Evolutionary conservation across 306 rosid genomes (phyloP).

Genomic region (Hippophae gyantsensis): DNA sequence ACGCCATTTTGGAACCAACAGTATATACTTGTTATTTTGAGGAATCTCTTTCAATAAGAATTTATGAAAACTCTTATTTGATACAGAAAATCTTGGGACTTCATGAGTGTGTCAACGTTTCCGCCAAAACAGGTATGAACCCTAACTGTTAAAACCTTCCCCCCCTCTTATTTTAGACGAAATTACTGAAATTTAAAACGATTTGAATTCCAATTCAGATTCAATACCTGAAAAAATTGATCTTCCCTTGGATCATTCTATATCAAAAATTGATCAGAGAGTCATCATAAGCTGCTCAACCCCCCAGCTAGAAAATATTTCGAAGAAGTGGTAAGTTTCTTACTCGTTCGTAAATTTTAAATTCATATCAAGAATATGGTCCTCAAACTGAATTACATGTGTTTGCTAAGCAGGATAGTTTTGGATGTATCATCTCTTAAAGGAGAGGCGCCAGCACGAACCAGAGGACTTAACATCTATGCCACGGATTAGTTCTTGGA

Average conservation of each 20-base stretch:
- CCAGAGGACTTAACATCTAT: slow-evolving; percentile 65
- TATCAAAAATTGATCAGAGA: slow-evolving; percentile 50
- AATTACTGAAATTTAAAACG: slow-evolving; percentile 4
- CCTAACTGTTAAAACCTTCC: too few relatives aligned
- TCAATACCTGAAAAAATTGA: slow-evolving; percentile 38
- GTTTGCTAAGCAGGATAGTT: slow-evolving; percentile 44
- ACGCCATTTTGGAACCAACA: too few relatives aligned
- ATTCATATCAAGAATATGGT: background rate
- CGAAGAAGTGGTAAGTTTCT: slow-evolving; percentile 52
- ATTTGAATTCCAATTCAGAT: slow-evolving; percentile 1
- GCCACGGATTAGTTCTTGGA: slow-evolving; percentile 37
- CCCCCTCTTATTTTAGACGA: too few relatives aligned
- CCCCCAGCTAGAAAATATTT: slow-evolving; percentile 39
- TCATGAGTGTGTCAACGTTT: slow-evolving; percentile 26
- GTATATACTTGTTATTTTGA: too few relatives aligned
- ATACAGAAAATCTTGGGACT: slow-evolving; percentile 70
- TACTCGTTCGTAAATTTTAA: background rate
- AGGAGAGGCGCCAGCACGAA: slow-evolving; percentile 88
- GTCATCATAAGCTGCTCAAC: slow-evolving; percentile 43
- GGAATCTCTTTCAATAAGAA: too few relatives aligned
- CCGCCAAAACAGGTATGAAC: slow-evolving; percentile 44
- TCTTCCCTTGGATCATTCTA: slow-evolving; percentile 40
- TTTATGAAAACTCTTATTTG: slow-evolving; percentile 6
- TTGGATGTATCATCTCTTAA: slow-evolving; percentile 62
- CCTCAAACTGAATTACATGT: slow-evolving; percentile 3